Evolutionary conservation across 305 asterid species (phyloP).

Genomic region (Fraxinus platypoda): DNA sequence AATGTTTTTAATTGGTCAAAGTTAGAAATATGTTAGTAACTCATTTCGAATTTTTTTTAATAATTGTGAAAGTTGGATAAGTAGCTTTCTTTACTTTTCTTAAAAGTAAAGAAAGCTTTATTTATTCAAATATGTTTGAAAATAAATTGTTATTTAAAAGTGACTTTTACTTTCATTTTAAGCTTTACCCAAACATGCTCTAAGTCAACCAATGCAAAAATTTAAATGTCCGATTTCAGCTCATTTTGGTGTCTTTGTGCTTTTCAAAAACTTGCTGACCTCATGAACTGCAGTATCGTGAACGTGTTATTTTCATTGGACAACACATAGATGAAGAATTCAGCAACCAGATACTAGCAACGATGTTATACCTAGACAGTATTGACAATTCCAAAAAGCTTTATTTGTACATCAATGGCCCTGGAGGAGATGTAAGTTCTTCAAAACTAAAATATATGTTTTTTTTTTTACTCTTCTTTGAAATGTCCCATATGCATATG

Average conservation of each 20-base stretch:
- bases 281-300: conserved; percentile 73
- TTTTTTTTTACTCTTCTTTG: background rate
- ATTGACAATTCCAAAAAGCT: conserved; percentile 69
- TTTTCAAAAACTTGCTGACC: background rate
- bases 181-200: background rate
- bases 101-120: background rate
- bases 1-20: background rate
- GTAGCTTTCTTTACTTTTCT: background rate
- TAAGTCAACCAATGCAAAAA: background rate
- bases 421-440: conserved; percentile 96
- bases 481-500: background rate
- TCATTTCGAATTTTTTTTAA: background rate
- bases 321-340: conserved; percentile 78
- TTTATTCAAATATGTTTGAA: background rate
- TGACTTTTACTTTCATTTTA: background rate
- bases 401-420: conserved; percentile 71
- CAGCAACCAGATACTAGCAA: conserved; percentile 87
- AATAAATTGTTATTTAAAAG: background rate
- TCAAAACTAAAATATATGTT: background rate
- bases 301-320: conserved; percentile 82
- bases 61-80: background rate
- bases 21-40: background rate
- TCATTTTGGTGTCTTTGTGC: background rate
- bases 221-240: background rate
- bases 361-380: conserved; percentile 93